Percentiles rank a stretch among this genome's conserved stretches.
Conservation (phyloP, 2,329 filamentous ascomycete species). For the Hypoxylon sp. region DNA sequence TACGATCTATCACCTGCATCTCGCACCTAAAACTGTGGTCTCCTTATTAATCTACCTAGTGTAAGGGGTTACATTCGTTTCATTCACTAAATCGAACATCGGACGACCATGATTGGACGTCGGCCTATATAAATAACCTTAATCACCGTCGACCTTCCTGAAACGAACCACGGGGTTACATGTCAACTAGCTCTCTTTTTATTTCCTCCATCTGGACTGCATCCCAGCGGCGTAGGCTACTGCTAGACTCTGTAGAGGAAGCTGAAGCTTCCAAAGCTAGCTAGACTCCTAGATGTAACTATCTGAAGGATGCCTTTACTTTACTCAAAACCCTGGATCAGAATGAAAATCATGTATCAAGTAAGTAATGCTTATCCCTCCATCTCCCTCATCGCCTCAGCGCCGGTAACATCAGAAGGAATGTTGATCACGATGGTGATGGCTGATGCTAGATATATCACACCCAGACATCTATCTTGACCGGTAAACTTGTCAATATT, state of each 20-base stretch:
- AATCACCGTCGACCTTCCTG: slow-evolving; percentile 22
- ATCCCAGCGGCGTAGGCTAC: slow-evolving; percentile 1
- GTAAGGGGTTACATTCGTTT: slow-evolving; percentile 18
- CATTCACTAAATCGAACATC: slow-evolving; percentile 13
- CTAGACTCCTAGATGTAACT: background rate
- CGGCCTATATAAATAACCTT: slow-evolving; percentile 33
- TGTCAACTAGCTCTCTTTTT: slow-evolving; percentile 1
- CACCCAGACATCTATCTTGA: background rate
- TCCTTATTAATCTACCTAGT: slow-evolving; percentile 3
- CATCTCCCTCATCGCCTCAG: background rate
- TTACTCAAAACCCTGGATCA: background rate
- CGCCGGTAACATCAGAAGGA: background rate
- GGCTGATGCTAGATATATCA: background rate
- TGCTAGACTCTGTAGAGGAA: background rate
- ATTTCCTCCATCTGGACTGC: background rate
- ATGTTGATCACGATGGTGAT: background rate
- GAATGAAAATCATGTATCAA: background rate
- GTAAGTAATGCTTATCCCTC: background rate
- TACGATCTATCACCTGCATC: background rate
- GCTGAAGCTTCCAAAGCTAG: background rate
- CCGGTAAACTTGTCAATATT: background rate
- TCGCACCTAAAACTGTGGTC: background rate
- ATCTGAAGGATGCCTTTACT: background rate
- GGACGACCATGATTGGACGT: slow-evolving; percentile 11
- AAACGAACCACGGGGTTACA: slow-evolving; percentile 23